Base-by-base conservation (phyloP, 768 basidiomycete genomes). In the Xerocomellus dryophilus region DNA sequence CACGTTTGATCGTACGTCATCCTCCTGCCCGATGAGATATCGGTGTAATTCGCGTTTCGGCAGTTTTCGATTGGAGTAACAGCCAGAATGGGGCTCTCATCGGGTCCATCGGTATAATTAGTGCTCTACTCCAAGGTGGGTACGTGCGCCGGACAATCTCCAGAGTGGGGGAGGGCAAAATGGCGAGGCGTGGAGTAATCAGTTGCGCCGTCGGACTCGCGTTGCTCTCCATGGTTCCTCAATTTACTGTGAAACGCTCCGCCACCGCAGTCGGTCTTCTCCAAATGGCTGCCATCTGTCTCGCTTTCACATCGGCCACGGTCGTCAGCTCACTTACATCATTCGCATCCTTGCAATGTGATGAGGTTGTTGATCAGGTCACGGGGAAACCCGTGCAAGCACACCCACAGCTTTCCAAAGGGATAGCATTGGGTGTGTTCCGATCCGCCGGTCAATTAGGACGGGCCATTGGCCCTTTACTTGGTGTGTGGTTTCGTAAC, bases 361-460 rank as follows among this genome's bases (percentile, higher is more conserved):
- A 96, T 65, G 90, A 93, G 27, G 78, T 71, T 11, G 68, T 80
- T 15, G 83, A 86, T 64, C 69, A 74, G 9, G 76, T 76, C 36
- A 83, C 81, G 1, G 83, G 82, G 9, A 84, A 88, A 65, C 70
- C 78, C 1, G 58, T 68, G 9, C 72, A 75, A 57, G 76, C 79
- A 58, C 81, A 88, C 60, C 83, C 87, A 2, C 74, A 84, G 53
- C 79, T 96, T 41, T 83, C 86, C 6, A 91, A 93, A 66, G 96
- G 93, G 20, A 81, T 81, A 63, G 93, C 90, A 2, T 71, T 96
- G 36, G 94, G 95, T 31, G 64, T 80, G 53, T 97, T 96, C 73
- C 82, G 95, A 48, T 94, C 91, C 7, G 83, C 88, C n/a, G 96
- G 96, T 18, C 96, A 98, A 68, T 80, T 98, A 38, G 96, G 96